Evolutionary conservation across 1,139 yeast genomes (phyloP).

Genomic region (Protomyces inundatus): DNA sequence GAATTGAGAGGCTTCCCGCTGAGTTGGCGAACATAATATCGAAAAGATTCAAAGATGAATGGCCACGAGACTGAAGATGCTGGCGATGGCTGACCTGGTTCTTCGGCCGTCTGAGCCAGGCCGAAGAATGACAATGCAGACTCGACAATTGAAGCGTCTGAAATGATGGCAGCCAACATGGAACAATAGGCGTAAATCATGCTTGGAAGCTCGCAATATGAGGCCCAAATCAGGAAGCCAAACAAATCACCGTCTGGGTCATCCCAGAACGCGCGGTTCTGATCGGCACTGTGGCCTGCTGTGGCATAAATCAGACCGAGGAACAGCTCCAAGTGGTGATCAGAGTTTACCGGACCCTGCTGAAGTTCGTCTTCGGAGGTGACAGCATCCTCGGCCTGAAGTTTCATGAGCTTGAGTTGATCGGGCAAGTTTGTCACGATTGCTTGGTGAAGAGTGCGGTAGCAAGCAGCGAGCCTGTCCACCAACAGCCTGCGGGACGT

Average conservation of each 20-base stretch:
- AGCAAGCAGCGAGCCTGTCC: conserved; percentile 41
- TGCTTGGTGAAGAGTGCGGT: conserved; percentile 60
- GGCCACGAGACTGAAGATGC: conserved; percentile 8
- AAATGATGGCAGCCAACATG: conserved; percentile 67
- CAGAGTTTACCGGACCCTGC: conserved; percentile 35
- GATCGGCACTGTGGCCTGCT: conserved; percentile 56
- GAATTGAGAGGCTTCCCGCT: not conserved
- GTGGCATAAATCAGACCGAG: conserved; percentile 71
- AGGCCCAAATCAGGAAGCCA: conserved; percentile 86
- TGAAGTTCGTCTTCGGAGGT: conserved; percentile 39
- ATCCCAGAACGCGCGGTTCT: conserved; percentile 64
- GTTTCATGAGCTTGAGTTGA: conserved; percentile 70
- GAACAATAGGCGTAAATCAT: conserved; percentile 79
- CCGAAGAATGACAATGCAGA: conserved; percentile 38
- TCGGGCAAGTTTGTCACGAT: conserved; percentile 51
- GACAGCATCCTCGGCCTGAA: conserved; percentile 78
- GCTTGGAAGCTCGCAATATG: conserved; percentile 73
- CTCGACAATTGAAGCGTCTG: conserved; percentile 52
- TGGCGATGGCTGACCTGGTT: not conserved
- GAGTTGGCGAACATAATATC: conserved; percentile 5
- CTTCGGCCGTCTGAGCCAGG: not conserved
- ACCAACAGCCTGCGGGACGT: conserved; percentile 32
- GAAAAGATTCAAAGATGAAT: conserved; percentile 14
- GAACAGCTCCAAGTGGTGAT: conserved; percentile 72
- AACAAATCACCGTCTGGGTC: conserved; percentile 58